Evolutionary conservation across 2,329 filamentous ascomycete species (phyloP).

Genomic region (Pseudopithomyces maydicus): DNA sequence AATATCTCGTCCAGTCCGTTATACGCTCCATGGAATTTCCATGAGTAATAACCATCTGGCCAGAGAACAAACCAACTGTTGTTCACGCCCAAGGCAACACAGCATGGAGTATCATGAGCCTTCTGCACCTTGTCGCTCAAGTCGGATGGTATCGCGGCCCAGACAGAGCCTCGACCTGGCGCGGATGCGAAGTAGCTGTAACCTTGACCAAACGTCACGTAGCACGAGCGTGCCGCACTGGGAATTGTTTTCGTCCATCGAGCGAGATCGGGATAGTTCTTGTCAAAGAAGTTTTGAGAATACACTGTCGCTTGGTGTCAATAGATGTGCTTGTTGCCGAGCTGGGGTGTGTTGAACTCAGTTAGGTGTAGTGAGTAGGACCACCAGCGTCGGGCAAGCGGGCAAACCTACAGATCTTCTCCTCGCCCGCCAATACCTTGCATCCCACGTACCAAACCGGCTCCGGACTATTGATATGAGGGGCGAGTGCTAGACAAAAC

Average conservation of each 20-base stretch:
- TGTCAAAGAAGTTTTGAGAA: constrained; percentile 37
- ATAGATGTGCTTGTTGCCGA: neutral
- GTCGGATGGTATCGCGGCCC: constrained; percentile 39
- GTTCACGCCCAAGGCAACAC: constrained; percentile 35
- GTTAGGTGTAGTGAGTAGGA: neutral
- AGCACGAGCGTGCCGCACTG: constrained; percentile 32
- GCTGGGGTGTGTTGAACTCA: constrained; percentile 12
- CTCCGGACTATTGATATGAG: constrained; percentile 30
- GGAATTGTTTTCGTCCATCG: constrained; percentile 35
- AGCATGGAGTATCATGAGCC: constrained; percentile 35
- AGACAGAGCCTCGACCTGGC: constrained; percentile 38
- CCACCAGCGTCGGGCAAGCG: neutral
- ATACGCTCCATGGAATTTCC: constrained; percentile 42
- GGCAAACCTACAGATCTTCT: constrained; percentile 40
- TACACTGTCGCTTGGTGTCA: constrained; percentile 27
- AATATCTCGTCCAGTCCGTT: constrained; percentile 33
- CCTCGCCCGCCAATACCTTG: constrained; percentile 38
- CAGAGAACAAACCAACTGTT: constrained; percentile 42
- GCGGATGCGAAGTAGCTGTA: constrained; percentile 39
- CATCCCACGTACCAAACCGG: constrained; percentile 42
- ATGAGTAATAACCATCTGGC: constrained; percentile 34
- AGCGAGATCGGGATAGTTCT: constrained; percentile 36
- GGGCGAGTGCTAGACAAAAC: constrained; percentile 40
- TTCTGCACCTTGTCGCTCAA: constrained; percentile 41
- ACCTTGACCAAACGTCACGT: constrained; percentile 39